Evolutionary conservation across 805 yeast species (phyloP), one percentile per base, ranked within the genome.

Genomic region (Ogataea trehalophila): DNA sequence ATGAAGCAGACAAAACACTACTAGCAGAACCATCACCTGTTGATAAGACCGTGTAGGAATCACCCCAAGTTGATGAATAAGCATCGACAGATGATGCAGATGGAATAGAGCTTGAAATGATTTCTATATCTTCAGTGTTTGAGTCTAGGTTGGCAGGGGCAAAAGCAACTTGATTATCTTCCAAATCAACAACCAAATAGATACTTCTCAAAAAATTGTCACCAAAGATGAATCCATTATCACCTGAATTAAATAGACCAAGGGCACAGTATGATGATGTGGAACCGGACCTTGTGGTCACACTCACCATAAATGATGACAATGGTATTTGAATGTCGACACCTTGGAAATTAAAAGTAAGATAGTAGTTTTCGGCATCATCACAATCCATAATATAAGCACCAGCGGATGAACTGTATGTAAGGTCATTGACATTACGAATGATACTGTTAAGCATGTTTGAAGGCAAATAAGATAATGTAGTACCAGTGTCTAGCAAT

Each of bases 271-370:
- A 59, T 3, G 59, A 54, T 1, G 65, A 59, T 6, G 57, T 52
- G 9, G 51, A 31, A 5, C 60, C 61, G 4, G 45, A 13, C 14
- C 48, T 41, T 17, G 57, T 26, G 5, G 49, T 29, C 14, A 65
- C 43, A 5, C 45, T 22, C n/a, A 63, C 41, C 37, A 52, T 42
- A 39, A 62, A 63, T 20, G 59, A 48, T 5, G 54, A 41, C 16
- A 79, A 58, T 29, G 87, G 84, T 7, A 77, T 79, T 15, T 68
- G 59, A 48, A 85, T 77, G 9, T 62, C 57, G n/a, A 72, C 61
- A 6, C 88, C 90, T 49, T 80, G 79, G 65, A 85, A 81, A 54
- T 76, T 68, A 54, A 79, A 79, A 37, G 69, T 67, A 9, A 79
- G 50, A 52, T 44, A 44, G n/a, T 48, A 48, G 34, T 57, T 52